Conservation (phyloP, 768 basidiomycete species). For the Clavaria fumosa region DNA sequence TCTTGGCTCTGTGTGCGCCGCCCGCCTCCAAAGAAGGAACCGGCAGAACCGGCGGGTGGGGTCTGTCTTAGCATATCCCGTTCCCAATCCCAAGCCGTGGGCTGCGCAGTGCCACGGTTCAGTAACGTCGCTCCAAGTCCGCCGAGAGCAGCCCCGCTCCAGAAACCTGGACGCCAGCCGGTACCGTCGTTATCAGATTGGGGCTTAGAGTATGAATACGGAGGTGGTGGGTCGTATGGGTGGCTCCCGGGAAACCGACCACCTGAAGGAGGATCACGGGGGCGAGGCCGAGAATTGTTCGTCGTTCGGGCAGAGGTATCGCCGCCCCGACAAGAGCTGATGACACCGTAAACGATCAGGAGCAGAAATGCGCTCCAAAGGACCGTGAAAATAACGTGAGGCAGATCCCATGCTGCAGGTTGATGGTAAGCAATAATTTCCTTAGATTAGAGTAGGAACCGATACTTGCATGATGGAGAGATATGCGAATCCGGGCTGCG, state of each 20-base stretch:
- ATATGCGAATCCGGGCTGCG: conserved; percentile 18
- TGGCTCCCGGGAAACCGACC: conserved; percentile 37
- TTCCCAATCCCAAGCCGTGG: conserved; percentile 46
- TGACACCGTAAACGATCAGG: conserved; percentile 40
- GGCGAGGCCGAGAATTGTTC: conserved; percentile 13
- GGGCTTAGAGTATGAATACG: conserved; percentile 40
- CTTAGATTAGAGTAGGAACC: conserved; percentile 3
- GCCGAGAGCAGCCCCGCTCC: conserved; percentile 68
- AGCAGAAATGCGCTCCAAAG: conserved; percentile 39
- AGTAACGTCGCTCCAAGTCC: conserved; percentile 47
- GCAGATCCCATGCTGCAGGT: conserved; percentile 31
- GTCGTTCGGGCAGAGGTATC: conserved; percentile 18
- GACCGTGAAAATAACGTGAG: conserved; percentile 35
- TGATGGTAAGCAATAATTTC: neutral
- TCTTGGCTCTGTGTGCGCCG: too few relatives aligned
- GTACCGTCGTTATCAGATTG: conserved; percentile 12
- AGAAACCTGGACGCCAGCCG: conserved; percentile 35
- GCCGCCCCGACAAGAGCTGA: conserved; percentile 35
- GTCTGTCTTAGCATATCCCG: conserved; percentile 21
- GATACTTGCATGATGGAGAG: conserved; percentile 2
- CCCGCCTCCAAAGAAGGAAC: too few relatives aligned
- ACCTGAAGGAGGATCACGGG: conserved; percentile 23
- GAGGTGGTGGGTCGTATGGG: conserved; percentile 32
- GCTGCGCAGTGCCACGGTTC: conserved; percentile 22
- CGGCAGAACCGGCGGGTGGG: conserved; percentile 18